Percentiles rank a stretch among this genome's conserved stretches.
These are phyloP conservation scores for Penicillium sp. DNA, from an alignment of 2,329 filamentous ascomycete species.

Conservation along the genomic window DNA sequence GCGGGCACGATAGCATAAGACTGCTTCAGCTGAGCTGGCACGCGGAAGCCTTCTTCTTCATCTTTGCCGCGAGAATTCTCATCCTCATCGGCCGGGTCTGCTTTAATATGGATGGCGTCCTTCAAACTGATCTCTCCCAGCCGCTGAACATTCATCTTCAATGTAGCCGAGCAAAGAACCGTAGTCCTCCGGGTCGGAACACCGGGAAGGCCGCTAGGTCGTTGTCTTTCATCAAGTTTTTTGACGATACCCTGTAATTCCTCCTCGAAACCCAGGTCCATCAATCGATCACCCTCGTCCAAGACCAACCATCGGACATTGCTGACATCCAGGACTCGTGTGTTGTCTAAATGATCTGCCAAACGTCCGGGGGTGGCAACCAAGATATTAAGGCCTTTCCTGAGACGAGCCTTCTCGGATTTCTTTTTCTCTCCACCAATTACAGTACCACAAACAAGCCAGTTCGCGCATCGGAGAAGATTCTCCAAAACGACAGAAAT, in stretches of 20 bases:
- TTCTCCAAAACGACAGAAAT: slow-evolving; percentile 85
- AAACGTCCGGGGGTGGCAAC: slow-evolving; percentile 92
- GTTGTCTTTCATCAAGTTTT: slow-evolving; percentile 69
- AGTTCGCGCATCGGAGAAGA: slow-evolving; percentile 83
- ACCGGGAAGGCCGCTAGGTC: slow-evolving; percentile 62
- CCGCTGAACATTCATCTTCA: slow-evolving; percentile 96
- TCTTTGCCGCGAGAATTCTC: slow-evolving; percentile 48
- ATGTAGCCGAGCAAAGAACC: slow-evolving; percentile 90
- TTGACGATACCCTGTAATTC: slow-evolving; percentile 85
- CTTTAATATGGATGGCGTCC: slow-evolving; percentile 83
- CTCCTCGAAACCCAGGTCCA: slow-evolving; percentile 97
- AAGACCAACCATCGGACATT: slow-evolving; percentile 91
- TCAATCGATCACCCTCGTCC: slow-evolving; percentile 95
- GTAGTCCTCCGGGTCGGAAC: slow-evolving; percentile 76
- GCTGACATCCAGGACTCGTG: slow-evolving; percentile 81
- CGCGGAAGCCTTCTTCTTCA: slow-evolving; percentile 66
- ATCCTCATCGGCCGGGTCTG: slow-evolving; percentile 59
- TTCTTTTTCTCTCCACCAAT: slow-evolving; percentile 72
- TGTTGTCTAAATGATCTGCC: slow-evolving; percentile 89
- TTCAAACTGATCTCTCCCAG: slow-evolving; percentile 93
- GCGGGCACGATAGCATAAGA: slow-evolving; percentile 83
- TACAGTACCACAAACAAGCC: slow-evolving; percentile 88
- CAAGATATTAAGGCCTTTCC: slow-evolving; percentile 93
- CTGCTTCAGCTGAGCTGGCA: slow-evolving; percentile 91
- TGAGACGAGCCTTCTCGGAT: slow-evolving; percentile 85